These are phyloP conservation scores for Yarrowia sp. DNA, from an alignment of 805 yeast genomes.

Conservation along the genomic window DNA sequence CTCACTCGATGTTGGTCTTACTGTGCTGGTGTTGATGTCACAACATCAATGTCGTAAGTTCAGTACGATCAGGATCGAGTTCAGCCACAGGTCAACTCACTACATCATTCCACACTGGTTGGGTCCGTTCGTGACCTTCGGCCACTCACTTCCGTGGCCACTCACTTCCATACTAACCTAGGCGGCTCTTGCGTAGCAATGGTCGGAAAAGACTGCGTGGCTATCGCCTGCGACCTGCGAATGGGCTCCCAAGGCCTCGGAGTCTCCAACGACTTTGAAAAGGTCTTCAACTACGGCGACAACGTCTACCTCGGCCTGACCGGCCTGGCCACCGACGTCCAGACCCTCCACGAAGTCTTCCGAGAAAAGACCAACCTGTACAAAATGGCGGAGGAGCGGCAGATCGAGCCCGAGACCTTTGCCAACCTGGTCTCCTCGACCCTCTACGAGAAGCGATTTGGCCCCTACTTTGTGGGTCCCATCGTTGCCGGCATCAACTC, in stretches of 20 bases:
- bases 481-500: constrained; percentile 92
- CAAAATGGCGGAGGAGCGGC: constrained; percentile 85
- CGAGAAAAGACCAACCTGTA: constrained; percentile 83
- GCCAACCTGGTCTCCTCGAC: constrained; percentile 90
- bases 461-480: constrained; percentile 96
- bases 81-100: too few relatives aligned
- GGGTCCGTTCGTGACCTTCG: too few relatives aligned
- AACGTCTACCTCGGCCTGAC: constrained; percentile 82
- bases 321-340: constrained; percentile 92
- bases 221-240: constrained; percentile 93
- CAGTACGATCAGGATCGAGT: background rate
- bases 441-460: constrained; percentile 81
- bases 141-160: background rate
- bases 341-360: constrained; percentile 74
- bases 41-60: background rate
- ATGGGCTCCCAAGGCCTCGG: constrained; percentile 93
- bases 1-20: too few relatives aligned
- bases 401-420: constrained; percentile 88
- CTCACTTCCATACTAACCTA: constrained; percentile 23
- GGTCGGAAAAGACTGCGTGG: constrained; percentile 98
- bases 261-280: constrained; percentile 87
- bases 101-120: too few relatives aligned
- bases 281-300: constrained; percentile 73
- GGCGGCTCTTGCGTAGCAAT: constrained; percentile 98
- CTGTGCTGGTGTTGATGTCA: too few relatives aligned